Percentiles rank a stretch among this genome's conserved stretches.
Evolutionary conservation across 257 asterid genomes (phyloP).

Genomic region (Dorcoceras hygrometricum): DNA sequence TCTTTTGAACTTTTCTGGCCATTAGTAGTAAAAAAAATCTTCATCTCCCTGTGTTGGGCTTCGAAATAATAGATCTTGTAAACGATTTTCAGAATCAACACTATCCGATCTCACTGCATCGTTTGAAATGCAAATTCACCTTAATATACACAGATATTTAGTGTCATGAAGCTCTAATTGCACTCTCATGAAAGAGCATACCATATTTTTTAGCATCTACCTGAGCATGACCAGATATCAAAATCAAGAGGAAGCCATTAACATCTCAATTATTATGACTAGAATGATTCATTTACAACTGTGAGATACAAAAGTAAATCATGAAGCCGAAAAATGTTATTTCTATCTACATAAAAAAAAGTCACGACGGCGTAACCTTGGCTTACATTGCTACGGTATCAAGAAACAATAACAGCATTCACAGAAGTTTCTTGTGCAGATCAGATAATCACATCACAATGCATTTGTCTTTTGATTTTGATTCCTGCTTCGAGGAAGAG

Average conservation of each 20-base stretch:
- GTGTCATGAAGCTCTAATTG: not conserved
- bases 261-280: not conserved
- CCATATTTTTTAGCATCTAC: not conserved
- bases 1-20: too few species aligned
- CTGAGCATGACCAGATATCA: not conserved
- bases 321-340: not conserved
- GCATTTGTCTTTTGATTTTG: slow-evolving; percentile 75
- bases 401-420: slow-evolving; percentile 23
- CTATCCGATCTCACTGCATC: not conserved
- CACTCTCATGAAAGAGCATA: not conserved
- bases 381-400: not conserved
- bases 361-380: not conserved
- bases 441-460: slow-evolving; percentile 49
- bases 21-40: too few species aligned
- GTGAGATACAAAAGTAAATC: not conserved
- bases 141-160: too few species aligned
- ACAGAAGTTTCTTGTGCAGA: not conserved
- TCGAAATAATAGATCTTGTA: not conserved
- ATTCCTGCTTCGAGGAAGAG: slow-evolving; percentile 55
- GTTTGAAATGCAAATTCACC: not conserved
- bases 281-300: not conserved
- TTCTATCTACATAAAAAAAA: slow-evolving; percentile 9
- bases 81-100: not conserved
- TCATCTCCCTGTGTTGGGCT: not conserved
- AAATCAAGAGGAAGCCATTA: not conserved